A percentile compares a stretch with the other conserved stretches of the same genome.
Conservation (phyloP, 352 stramenopile genomes). For the Phytophthora pseudosyringae region DNA sequence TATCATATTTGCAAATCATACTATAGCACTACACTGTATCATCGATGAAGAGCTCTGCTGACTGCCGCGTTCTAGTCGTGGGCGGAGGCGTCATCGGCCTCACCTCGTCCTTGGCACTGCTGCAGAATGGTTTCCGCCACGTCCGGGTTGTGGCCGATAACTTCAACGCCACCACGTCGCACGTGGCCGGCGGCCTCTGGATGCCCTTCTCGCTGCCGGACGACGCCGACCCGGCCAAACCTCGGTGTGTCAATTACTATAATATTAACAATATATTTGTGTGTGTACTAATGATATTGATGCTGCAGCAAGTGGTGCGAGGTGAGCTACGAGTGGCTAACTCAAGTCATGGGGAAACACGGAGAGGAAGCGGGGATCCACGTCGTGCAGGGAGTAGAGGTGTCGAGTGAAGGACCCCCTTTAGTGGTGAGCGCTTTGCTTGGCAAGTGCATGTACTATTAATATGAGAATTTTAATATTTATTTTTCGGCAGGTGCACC, state of each 20-base stretch:
- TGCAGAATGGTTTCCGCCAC: slow-evolving; percentile 51
- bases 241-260: slow-evolving; percentile 36
- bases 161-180: slow-evolving; percentile 70
- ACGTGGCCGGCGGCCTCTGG: slow-evolving; percentile 75
- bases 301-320: slow-evolving; percentile 65
- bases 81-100: slow-evolving; percentile 74
- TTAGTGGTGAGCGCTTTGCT: slow-evolving; percentile 31
- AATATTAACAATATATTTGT: background rate
- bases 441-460: too few species aligned
- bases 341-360: slow-evolving; percentile 42
- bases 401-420: slow-evolving; percentile 43
- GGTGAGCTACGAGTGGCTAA: slow-evolving; percentile 65
- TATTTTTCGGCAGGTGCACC: slow-evolving; percentile 21
- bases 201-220: slow-evolving; percentile 69
- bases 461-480: too few species aligned
- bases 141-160: slow-evolving; percentile 57
- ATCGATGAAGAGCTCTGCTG: slow-evolving; percentile 3
- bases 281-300: background rate
- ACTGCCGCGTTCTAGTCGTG: slow-evolving; percentile 57
- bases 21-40: too few species aligned
- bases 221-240: slow-evolving; percentile 41
- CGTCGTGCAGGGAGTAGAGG: slow-evolving; percentile 54
- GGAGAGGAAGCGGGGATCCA: slow-evolving; percentile 62
- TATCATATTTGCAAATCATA: too few species aligned
- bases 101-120: slow-evolving; percentile 67